A percentile compares a stretch with the other conserved stretches of the same genome.
phyloP scores from a whole-genome alignment of 2,329 filamentous ascomycete genomes.

The Pseudocercospora cruenta region DNA sequence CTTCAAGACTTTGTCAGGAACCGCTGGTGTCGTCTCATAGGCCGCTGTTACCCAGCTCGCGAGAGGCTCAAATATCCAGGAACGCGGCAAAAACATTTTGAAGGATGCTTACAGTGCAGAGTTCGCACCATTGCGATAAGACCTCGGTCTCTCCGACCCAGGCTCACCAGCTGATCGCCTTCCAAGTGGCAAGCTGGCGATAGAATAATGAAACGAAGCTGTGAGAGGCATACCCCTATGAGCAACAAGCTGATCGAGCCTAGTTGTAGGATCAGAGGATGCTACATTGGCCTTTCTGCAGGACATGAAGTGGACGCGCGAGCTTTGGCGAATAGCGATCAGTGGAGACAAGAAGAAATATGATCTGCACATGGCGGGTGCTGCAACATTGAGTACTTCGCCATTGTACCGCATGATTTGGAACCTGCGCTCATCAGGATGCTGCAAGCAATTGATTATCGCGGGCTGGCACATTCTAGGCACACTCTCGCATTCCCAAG shows the following conservation, averaged over 20 bases:
- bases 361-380: background rate
- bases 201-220: background rate
- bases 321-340: background rate
- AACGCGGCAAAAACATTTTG: background rate
- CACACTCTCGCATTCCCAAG: slow-evolving; percentile 44
- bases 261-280: background rate
- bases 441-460: background rate
- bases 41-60: background rate
- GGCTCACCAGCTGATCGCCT: background rate
- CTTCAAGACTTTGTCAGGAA: background rate
- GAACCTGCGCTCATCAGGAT: background rate
- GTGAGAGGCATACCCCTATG: background rate
- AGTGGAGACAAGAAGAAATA: background rate
- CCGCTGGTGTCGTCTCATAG: background rate
- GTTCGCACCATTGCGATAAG: background rate
- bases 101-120: background rate
- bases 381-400: background rate
- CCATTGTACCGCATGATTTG: background rate
- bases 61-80: background rate
- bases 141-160: background rate
- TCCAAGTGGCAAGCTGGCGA: background rate
- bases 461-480: slow-evolving; percentile 43
- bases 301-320: background rate
- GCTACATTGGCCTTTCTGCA: background rate
- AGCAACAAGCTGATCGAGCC: background rate